phyloP scores from a whole-genome alignment of 1,284 basidiomycete genomes.

The Rhodotorula sp. region DNA sequence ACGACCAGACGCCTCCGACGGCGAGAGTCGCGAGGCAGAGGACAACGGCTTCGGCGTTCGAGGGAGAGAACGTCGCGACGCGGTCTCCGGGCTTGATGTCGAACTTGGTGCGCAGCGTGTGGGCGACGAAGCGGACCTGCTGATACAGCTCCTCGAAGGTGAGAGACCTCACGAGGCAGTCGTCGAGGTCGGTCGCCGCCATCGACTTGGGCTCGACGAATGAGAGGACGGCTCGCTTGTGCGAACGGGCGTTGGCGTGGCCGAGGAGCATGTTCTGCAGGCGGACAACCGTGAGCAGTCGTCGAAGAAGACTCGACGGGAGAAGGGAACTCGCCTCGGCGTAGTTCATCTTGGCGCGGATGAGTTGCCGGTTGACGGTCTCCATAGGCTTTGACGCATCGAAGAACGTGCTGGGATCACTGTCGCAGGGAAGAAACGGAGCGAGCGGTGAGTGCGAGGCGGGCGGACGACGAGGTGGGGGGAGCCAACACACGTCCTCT shows the following conservation, averaged over 20 bases:
- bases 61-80: slow-evolving; percentile 40
- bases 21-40: slow-evolving; percentile 60
- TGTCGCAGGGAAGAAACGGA: neutral
- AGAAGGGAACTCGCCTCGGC: slow-evolving; percentile 19
- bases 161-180: slow-evolving; percentile 27
- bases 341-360: slow-evolving; percentile 32
- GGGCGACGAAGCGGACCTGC: slow-evolving; percentile 37
- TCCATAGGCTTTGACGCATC: slow-evolving; percentile 35
- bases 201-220: slow-evolving; percentile 36
- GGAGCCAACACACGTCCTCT: slow-evolving; percentile 24
- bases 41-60: slow-evolving; percentile 41
- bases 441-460: neutral
- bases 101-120: slow-evolving; percentile 31
- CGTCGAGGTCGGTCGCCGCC: slow-evolving; percentile 13
- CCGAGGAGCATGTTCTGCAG: slow-evolving; percentile 65
- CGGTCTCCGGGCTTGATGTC: slow-evolving; percentile 36
- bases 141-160: slow-evolving; percentile 41
- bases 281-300: neutral
- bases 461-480: neutral
- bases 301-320: neutral
- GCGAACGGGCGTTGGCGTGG: slow-evolving; percentile 35
- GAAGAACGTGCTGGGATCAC: slow-evolving; percentile 27
- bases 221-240: slow-evolving; percentile 33
- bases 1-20: slow-evolving; percentile 72
- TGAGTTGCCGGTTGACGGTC: slow-evolving; percentile 23